Evolutionary conservation across 345 rosid species (phyloP), one percentile per base, ranked within the genome.

Genomic region (Citrus inodora): DNA sequence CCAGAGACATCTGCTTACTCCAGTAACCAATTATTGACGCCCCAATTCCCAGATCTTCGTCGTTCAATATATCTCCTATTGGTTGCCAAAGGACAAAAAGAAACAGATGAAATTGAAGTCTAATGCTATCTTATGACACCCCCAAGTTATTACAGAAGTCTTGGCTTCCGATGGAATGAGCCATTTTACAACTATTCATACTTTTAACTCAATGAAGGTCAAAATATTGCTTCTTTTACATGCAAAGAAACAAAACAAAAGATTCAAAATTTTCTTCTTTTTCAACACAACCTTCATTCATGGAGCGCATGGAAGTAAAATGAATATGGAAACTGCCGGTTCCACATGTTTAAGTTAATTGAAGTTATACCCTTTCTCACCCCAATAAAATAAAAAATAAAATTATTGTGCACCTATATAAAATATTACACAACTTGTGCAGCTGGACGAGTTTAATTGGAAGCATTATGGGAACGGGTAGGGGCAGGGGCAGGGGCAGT

Each of bases 1-100:
- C 67, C 80, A 84, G 73, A 46, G 58, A 66, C 48, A 42, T 42
- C 13, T 58, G 35, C 22, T 60, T 51, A 78, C 40, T 60, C 13
- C 69, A 9, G 22, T 38, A 64, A 81, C 13, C 64, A 70, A 75
- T 5, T 56, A 37, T 59, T 40, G 59, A 40, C 48, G 51, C 40
- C 60, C 56, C 42, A n/a, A 40, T n/a, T 77, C 21, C 5, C 8
- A 17, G 1, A 10, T 67, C 24, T 22, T 24, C 66, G 11, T 62
- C 35, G 13, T 67, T 42, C 2, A 40, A 9, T 27, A 24, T 21
- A 63, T 58, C 37, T 35, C 33, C 37, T n/a, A 27, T 16, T 2
- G 10, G 55, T 59, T 62, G 24, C 21, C 33, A 37, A 6, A 63
- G 2, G 3, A 64, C 27, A 17, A 9, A 67, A 9, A 51, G 58